Conservation (phyloP, 129 eudicot species). For the Scalesia atractyloides region DNA sequence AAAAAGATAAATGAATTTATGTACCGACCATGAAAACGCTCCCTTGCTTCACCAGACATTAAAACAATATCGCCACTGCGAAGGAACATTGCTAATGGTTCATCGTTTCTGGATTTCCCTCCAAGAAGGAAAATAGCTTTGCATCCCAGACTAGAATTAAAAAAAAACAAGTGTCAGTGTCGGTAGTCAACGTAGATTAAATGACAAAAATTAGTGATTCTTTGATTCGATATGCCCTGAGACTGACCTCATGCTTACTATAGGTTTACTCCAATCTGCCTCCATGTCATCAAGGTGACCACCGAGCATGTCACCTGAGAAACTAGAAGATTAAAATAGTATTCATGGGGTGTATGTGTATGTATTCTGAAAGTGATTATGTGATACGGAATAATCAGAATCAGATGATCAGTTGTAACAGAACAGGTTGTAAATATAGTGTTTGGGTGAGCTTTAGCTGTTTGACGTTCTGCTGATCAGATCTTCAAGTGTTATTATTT, state of each 20-base stretch:
- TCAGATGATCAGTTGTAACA: conserved; percentile 15
- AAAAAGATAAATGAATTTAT: conserved; percentile 2
- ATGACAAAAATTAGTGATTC: not conserved
- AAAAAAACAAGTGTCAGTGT: conserved; percentile 14
- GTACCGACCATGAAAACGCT: conserved; percentile 86
- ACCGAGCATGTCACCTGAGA: conserved; percentile 92
- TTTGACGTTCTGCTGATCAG: not conserved
- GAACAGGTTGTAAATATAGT: not conserved
- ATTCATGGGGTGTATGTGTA: not conserved
- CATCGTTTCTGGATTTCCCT: conserved; percentile 86
- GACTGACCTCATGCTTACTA: conserved; percentile 95
- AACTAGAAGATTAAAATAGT: no score
- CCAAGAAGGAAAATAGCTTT: conserved; percentile 96
- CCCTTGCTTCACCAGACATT: conserved; percentile 95
- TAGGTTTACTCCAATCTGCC: conserved; percentile 94
- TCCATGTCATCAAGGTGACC: conserved; percentile 99
- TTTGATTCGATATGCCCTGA: not conserved
- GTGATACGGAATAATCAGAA: not conserved
- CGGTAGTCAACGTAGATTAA: conserved; percentile 18
- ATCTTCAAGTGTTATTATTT: not conserved
- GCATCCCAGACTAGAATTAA: conserved; percentile 74
- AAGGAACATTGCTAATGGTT: conserved; percentile 85
- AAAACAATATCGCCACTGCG: conserved; percentile 91
- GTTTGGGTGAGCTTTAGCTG: not conserved
- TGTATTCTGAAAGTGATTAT: not conserved